Conservation (phyloP, 495 filamentous ascomycete species). For the Neurospora sp. region DNA sequence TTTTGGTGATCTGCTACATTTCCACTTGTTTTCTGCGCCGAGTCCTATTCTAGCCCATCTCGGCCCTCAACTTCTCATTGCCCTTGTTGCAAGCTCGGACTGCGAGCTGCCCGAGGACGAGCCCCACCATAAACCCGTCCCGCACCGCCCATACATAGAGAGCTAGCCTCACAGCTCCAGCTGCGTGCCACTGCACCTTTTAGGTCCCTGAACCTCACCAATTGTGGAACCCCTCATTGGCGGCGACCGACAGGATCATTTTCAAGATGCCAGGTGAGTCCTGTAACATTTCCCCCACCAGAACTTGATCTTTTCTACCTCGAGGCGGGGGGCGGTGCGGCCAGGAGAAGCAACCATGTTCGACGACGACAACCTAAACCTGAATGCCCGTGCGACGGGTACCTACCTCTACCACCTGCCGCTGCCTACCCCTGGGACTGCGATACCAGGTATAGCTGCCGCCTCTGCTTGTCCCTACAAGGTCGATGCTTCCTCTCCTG, state of each 20-base stretch:
- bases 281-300: neutral
- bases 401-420: neutral
- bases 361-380: neutral
- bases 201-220: neutral
- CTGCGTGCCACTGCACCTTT: neutral
- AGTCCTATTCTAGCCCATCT: neutral
- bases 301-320: neutral
- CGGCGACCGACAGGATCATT: neutral
- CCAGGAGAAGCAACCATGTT: neutral
- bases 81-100: neutral
- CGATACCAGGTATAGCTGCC: neutral
- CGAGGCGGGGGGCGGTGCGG: neutral
- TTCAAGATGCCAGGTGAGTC: neutral
- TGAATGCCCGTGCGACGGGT: neutral
- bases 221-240: neutral
- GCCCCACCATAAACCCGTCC: neutral
- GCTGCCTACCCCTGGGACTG: neutral
- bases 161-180: neutral
- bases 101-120: neutral
- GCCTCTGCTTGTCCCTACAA: neutral
- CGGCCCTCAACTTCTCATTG: neutral
- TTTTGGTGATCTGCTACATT: neutral
- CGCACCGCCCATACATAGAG: neutral
- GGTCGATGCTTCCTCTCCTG: neutral
- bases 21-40: neutral